A percentile compares a stretch with the other conserved stretches of the same genome.
phyloP scores from a whole-genome alignment of 495 filamentous ascomycete genomes.

The Symbiotaphrina buchneri region DNA sequence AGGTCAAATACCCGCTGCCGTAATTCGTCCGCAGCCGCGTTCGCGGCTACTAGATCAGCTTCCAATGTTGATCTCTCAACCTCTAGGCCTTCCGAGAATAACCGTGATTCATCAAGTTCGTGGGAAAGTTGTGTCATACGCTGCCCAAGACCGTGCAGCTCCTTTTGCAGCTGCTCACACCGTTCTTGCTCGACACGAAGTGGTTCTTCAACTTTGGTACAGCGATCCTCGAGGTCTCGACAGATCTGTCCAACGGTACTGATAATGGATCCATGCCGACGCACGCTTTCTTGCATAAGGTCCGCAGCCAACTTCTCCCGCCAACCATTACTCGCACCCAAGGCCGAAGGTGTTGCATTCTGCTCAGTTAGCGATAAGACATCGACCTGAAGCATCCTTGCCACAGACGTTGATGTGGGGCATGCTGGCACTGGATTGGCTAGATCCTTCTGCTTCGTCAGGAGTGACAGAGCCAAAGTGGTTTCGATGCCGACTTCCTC shows the following conservation, averaged over 20 bases:
- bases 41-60: not conserved
- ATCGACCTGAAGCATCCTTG: not conserved
- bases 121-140: not conserved
- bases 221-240: constrained; percentile 30
- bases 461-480: constrained; percentile 4
- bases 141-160: constrained; percentile 5
- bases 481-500: constrained; percentile 5
- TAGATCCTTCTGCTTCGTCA: constrained; percentile 4
- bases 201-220: constrained; percentile 23
- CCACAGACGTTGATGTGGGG: not conserved
- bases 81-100: constrained; percentile 2
- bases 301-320: constrained; percentile 15
- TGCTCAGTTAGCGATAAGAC: constrained; percentile 1
- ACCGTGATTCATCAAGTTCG: not conserved
- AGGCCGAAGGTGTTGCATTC: not conserved
- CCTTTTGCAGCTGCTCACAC: constrained; percentile 14
- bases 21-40: not conserved
- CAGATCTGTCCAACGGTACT: constrained; percentile 25
- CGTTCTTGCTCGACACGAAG: constrained; percentile 20
- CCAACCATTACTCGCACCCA: constrained; percentile 19
- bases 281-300: constrained; percentile 13
- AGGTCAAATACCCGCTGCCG: not conserved
- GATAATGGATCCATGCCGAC: constrained; percentile 18
- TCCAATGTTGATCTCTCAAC: constrained; percentile 1
- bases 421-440: not conserved